Conservation (phyloP, 306 rosid species). For the Rosa rugosa region DNA sequence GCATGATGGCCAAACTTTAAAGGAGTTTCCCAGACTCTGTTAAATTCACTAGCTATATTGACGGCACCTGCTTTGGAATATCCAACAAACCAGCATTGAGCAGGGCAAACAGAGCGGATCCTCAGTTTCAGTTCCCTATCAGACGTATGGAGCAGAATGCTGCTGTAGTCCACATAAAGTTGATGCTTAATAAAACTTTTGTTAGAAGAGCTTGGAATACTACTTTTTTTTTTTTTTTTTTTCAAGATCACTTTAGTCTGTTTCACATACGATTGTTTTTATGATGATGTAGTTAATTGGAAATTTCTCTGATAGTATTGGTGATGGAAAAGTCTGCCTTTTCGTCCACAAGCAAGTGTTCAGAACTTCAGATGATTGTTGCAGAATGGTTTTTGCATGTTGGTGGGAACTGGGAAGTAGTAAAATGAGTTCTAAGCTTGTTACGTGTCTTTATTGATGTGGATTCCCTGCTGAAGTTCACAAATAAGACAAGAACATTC, state of each 20-base stretch:
- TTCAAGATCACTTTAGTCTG: neutral
- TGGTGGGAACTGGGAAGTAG: neutral
- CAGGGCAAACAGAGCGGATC: constrained; percentile 11
- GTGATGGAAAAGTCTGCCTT: neutral
- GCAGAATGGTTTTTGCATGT: neutral
- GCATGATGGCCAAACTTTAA: constrained; percentile 64
- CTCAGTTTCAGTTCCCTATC: constrained; percentile 8
- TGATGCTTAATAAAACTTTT: constrained; percentile 52
- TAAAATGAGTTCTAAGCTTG: too few species aligned
- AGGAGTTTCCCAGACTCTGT: constrained; percentile 61
- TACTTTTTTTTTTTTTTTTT: neutral
- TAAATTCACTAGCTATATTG: constrained; percentile 60
- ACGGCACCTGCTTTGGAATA: constrained; percentile 44
- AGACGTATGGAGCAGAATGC: constrained; percentile 45
- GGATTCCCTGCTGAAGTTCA: too few species aligned
- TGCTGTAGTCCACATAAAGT: constrained; percentile 78
- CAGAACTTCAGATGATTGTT: neutral
- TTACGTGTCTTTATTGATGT: too few species aligned
- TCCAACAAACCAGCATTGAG: constrained; percentile 83
- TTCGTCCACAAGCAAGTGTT: neutral
- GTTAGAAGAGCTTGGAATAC: neutral
- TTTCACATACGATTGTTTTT: neutral
- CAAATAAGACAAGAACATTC: too few species aligned
- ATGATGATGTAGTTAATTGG: neutral
- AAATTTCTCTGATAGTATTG: neutral